Evolutionary conservation across 1,139 yeast species (phyloP), one percentile per base, ranked within the genome.

Genomic region (Nadsonia starkeyi-henricii): DNA sequence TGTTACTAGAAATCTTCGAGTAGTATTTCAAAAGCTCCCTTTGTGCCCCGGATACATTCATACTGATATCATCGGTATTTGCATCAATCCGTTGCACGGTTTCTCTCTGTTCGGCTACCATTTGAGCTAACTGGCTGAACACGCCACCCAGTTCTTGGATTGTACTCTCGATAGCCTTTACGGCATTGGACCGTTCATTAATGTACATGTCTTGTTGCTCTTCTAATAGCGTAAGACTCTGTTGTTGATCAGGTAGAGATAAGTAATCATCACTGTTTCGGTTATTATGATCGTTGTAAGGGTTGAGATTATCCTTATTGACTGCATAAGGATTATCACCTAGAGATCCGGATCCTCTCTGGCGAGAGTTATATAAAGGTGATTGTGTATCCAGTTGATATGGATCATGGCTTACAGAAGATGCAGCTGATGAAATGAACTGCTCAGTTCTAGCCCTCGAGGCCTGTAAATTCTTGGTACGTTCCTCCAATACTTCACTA

Each of bases 51-150:
- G 77, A 69, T 18, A 91, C 89, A 63, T 89, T 91, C 61, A 89
- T 64, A 58, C 85, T 79, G 47, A 91, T 86, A 59, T 93, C 97
- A 57, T 89, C 96, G 3, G 95, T 95, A 62, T 91, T 89, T 50
- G 82, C 88, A 65, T 93, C 98, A 54, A 91, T 91, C 60, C 97
- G 73, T 64, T 91, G 98, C 51, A 91, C 91, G 26, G 83, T 85
- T 59, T 91, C 98, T 43, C 97, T 93, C 66, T 91, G 99, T 64
- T 93, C 98, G 53, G 86, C 89, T 13, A 91, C 96, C 97, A 91
- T 89, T 1, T 95, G 84, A 2, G 97, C 96, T 58, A 91, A 73
- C 65, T 91, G 98, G 58, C 85, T 93, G 68, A 93, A 91, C 55
- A 91, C 74, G 50, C 85, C 85, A 30, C 99, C 99, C 44, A 91